A percentile compares a stretch with the other conserved stretches of the same genome.
Conservation (phyloP, 2,329 filamentous ascomycete genomes). For the Fusarium nurragi region DNA sequence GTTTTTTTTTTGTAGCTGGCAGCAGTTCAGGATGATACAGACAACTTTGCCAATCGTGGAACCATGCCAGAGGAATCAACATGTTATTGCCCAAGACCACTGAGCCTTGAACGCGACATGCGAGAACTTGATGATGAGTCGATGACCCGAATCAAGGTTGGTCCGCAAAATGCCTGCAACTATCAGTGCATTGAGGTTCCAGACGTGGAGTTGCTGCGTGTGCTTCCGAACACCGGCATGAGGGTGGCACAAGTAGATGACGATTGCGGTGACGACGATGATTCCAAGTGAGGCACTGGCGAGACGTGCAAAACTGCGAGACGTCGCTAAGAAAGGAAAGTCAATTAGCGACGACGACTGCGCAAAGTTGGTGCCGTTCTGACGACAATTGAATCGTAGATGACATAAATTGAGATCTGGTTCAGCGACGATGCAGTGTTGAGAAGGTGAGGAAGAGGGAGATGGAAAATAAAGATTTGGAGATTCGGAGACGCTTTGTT, state of each 20-base stretch:
- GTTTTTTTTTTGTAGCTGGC: slow-evolving; percentile 15
- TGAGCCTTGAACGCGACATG: not conserved
- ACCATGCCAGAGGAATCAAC: not conserved
- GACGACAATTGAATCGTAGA: slow-evolving; percentile 6
- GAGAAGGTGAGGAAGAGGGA: slow-evolving; percentile 17
- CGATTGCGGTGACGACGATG: slow-evolving; percentile 34
- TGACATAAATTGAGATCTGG: not conserved
- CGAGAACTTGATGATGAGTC: not conserved
- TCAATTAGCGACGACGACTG: not conserved
- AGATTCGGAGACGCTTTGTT: slow-evolving; percentile 31
- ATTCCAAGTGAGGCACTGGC: slow-evolving; percentile 19
- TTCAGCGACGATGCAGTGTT: not conserved
- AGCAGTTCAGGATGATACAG: slow-evolving; percentile 3
- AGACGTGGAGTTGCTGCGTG: slow-evolving; percentile 15
- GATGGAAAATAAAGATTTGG: slow-evolving; percentile 20
- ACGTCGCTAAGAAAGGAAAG: slow-evolving; percentile 5
- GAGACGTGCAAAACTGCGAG: slow-evolving; percentile 7
- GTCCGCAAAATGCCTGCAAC: not conserved
- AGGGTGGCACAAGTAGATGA: slow-evolving; percentile 37
- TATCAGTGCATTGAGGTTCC: not conserved
- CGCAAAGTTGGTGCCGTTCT: not conserved
- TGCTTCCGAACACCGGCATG: slow-evolving; percentile 17
- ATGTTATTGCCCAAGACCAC: not conserved
- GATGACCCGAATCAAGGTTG: not conserved
- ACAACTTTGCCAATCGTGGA: slow-evolving; percentile 25